A percentile compares a stretch with the other conserved stretches of the same genome.
Conservation (phyloP, 768 basidiomycete genomes). For the Suillus subluteus region DNA sequence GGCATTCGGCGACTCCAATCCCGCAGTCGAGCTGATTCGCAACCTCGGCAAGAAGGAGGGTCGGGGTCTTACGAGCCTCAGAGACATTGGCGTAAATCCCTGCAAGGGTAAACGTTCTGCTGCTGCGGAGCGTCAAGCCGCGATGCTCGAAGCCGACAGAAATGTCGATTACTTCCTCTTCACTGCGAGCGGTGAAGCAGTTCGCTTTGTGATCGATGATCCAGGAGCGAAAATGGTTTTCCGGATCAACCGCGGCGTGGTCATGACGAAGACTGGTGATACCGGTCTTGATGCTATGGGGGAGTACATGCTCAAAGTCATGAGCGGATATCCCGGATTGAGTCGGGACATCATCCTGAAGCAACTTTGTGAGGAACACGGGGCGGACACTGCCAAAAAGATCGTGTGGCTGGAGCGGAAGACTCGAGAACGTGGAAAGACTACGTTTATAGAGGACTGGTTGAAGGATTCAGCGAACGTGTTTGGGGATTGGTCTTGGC, state of each 20-base stretch:
- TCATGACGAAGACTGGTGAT: conserved; percentile 9
- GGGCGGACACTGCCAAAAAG: neutral
- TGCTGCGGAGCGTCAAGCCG: conserved; percentile 24
- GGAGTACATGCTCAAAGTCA: conserved; percentile 24
- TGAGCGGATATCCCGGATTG: conserved; percentile 22
- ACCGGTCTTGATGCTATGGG: conserved; percentile 13
- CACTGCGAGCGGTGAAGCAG: conserved; percentile 16
- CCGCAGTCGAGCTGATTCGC: conserved; percentile 11
- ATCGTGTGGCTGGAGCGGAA: neutral
- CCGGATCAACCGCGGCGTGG: conserved; percentile 15
- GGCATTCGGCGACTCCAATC: conserved; percentile 7
- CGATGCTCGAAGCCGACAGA: conserved; percentile 22
- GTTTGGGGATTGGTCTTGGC: neutral
- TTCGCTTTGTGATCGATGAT: conserved; percentile 21
- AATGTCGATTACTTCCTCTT: conserved; percentile 26
- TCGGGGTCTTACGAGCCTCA: neutral
- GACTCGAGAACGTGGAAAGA: neutral
- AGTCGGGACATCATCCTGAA: conserved; percentile 14
- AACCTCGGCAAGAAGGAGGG: neutral
- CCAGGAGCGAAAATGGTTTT: conserved; percentile 17
- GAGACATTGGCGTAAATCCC: conserved; percentile 16
- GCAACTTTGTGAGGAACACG: neutral
- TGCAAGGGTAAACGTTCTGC: conserved; percentile 17
- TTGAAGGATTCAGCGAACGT: neutral
- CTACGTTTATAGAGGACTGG: neutral